Percentiles rank a stretch among this genome's conserved stretches.
These are phyloP conservation scores for Diddensiella santjacobensis DNA, from an alignment of 805 yeast species.

Conservation along the genomic window DNA sequence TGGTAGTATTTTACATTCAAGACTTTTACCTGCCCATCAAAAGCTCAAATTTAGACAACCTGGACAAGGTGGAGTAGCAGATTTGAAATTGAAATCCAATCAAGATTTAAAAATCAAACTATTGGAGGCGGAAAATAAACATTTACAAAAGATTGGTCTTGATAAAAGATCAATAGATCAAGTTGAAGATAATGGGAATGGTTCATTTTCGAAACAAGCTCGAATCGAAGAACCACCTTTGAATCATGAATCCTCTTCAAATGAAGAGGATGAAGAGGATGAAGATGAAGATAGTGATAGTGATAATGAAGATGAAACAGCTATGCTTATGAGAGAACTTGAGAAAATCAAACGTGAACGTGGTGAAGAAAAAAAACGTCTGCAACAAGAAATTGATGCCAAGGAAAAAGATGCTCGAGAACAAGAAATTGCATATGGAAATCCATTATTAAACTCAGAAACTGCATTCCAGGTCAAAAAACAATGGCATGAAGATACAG, in stretches of 20 bases:
- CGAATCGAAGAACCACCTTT: constrained; percentile 2
- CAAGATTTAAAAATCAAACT: constrained; percentile 27
- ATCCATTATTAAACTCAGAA: constrained; percentile 30
- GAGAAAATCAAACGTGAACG: constrained; percentile 35
- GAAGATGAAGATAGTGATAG: constrained; percentile 15
- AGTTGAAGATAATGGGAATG: constrained; percentile 16
- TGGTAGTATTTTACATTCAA: constrained; percentile 49
- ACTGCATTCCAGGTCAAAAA: constrained; percentile 25
- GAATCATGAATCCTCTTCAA: constrained; percentile 3
- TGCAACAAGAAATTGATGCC: constrained; percentile 20
- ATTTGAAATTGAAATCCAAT: constrained; percentile 12
- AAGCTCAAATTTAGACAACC: constrained; percentile 46
- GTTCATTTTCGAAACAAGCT: not conserved
- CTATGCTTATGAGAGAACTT: constrained; percentile 31
- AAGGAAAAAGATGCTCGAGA: constrained; percentile 24
- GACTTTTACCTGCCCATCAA: constrained; percentile 53
- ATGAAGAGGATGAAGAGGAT: constrained; percentile 15
- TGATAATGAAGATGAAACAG: constrained; percentile 32
- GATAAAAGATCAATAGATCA: not conserved
- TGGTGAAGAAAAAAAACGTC: constrained; percentile 26
- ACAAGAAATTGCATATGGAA: constrained; percentile 30
- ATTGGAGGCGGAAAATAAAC: constrained; percentile 23
- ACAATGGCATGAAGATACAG: constrained; percentile 35
- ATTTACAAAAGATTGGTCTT: constrained; percentile 17
- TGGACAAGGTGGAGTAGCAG: constrained; percentile 35